These are phyloP conservation scores for Neurospora intermedia DNA, from an alignment of 495 filamentous ascomycete genomes.

Conservation along the genomic window DNA sequence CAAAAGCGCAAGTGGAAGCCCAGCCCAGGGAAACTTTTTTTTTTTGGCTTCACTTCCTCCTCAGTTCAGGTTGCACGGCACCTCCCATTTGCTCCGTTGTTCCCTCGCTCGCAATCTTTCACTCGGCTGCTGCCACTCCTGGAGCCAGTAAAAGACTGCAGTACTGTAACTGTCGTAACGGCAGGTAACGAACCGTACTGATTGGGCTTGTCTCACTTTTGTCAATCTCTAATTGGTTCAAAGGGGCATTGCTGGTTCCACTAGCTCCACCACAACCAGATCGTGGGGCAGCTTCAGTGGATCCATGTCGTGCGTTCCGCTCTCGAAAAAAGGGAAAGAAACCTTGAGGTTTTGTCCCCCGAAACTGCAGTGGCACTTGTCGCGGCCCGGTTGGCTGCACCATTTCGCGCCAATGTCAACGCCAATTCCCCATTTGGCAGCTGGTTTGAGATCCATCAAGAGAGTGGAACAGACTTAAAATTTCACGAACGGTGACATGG, in stretches of 20 bases:
- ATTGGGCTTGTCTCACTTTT: not conserved
- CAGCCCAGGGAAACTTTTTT: not conserved
- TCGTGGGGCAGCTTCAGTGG: conserved; percentile 12
- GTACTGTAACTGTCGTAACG: not conserved
- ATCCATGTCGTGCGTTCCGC: not conserved
- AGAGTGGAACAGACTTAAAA: not conserved
- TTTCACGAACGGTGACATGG: not conserved
- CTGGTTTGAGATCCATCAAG: not conserved
- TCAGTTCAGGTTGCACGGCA: not conserved
- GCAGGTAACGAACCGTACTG: not conserved
- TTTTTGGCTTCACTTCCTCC: not conserved
- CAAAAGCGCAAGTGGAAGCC: not conserved
- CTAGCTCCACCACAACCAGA: conserved; percentile 3
- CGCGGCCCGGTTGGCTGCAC: not conserved
- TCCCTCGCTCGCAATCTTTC: not conserved
- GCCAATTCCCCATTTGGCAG: not conserved
- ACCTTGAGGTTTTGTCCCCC: not conserved
- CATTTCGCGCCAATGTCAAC: not conserved
- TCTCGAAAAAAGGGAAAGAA: not conserved
- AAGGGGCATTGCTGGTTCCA: not conserved
- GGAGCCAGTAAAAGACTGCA: not conserved
- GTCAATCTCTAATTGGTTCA: not conserved
- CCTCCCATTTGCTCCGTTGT: not conserved
- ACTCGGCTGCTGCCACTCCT: not conserved
- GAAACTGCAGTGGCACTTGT: not conserved